phyloP scores from a whole-genome alignment of 1,284 basidiomycete species.

The Leccinum angustisporum region DNA sequence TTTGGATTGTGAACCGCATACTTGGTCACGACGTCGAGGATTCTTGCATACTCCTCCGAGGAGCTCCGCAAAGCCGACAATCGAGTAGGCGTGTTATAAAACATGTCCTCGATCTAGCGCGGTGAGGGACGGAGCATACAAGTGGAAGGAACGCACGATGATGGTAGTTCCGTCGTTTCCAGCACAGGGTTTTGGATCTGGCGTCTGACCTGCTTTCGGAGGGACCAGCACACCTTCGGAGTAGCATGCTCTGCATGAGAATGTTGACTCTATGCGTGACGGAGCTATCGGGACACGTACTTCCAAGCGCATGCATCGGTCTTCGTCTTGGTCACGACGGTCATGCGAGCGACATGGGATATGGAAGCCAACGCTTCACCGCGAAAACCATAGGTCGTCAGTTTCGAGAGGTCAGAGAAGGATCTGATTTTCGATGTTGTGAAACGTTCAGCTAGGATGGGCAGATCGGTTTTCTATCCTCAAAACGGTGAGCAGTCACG shows the following conservation, averaged over 20 bases:
- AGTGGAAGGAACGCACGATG: conserved; percentile 49
- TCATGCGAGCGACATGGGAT: conserved; percentile 89
- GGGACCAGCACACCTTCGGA: conserved; percentile 72
- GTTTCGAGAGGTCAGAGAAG: conserved; percentile 84
- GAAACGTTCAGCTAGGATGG: conserved; percentile 92
- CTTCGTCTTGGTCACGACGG: conserved; percentile 87
- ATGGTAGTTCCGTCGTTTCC: conserved; percentile 95
- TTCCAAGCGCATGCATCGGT: conserved; percentile 85
- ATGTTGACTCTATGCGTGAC: background rate
- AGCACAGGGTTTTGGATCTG: conserved; percentile 86
- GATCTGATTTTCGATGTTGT: conserved; percentile 92
- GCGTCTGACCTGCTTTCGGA: conserved; percentile 62
- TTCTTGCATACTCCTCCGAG: conserved; percentile 91
- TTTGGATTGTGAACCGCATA: conserved; percentile 93
- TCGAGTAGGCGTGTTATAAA: conserved; percentile 92
- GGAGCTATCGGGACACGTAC: conserved; percentile 45
- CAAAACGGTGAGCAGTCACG: background rate
- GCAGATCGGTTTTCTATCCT: conserved; percentile 69
- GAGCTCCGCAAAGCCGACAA: conserved; percentile 82
- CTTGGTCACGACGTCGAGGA: conserved; percentile 91
- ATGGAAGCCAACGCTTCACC: conserved; percentile 98
- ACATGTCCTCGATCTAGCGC: conserved; percentile 86
- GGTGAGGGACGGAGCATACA: background rate
- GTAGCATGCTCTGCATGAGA: conserved; percentile 67
- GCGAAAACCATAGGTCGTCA: conserved; percentile 95